Evolutionary conservation across 345 rosid species (phyloP).

Genomic region (Dovyalis caffra): DNA sequence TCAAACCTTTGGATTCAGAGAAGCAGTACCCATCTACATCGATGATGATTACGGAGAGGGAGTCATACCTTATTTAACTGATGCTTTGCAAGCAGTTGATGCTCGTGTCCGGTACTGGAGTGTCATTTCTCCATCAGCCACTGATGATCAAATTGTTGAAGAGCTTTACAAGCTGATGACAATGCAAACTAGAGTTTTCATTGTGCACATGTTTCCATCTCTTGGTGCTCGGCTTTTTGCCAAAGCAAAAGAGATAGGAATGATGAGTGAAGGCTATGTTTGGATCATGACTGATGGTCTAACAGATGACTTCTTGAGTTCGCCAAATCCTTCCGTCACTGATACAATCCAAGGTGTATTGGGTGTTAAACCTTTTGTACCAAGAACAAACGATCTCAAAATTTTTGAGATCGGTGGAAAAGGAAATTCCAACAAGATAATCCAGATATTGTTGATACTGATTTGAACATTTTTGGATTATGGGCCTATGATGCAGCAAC

Average conservation of each 20-base stretch:
- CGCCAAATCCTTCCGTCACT: slow-evolving; percentile 18
- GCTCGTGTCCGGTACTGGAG: slow-evolving; percentile 46
- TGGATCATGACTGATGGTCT: slow-evolving; percentile 76
- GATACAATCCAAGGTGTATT: slow-evolving; percentile 45
- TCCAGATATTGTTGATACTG: no score
- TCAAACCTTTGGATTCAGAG: slow-evolving; percentile 35
- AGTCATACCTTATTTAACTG: slow-evolving; percentile 42
- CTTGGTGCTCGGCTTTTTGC: slow-evolving; percentile 43
- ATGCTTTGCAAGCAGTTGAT: slow-evolving; percentile 42
- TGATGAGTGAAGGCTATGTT: slow-evolving; percentile 67
- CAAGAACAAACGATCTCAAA: no score
- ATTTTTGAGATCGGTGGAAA: no score
- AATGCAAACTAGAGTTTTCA: slow-evolving; percentile 52
- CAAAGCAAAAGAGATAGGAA: slow-evolving; percentile 53
- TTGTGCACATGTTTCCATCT: slow-evolving; percentile 38
- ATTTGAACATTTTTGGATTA: no score
- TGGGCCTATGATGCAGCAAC: no score
- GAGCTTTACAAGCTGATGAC: slow-evolving; percentile 56
- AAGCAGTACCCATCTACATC: slow-evolving; percentile 45
- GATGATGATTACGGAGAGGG: slow-evolving; percentile 48
- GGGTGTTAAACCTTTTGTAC: slow-evolving; percentile 39
- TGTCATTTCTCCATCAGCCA: slow-evolving; percentile 38
- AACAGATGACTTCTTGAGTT: slow-evolving; percentile 41
- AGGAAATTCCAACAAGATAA: no score
- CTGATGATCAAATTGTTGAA: slow-evolving; percentile 35